A percentile compares a stretch with the other conserved stretches of the same genome.
These are phyloP conservation scores for Diospyros kaki DNA, from an alignment of 148 eudicot species.

Conservation along the genomic window DNA sequence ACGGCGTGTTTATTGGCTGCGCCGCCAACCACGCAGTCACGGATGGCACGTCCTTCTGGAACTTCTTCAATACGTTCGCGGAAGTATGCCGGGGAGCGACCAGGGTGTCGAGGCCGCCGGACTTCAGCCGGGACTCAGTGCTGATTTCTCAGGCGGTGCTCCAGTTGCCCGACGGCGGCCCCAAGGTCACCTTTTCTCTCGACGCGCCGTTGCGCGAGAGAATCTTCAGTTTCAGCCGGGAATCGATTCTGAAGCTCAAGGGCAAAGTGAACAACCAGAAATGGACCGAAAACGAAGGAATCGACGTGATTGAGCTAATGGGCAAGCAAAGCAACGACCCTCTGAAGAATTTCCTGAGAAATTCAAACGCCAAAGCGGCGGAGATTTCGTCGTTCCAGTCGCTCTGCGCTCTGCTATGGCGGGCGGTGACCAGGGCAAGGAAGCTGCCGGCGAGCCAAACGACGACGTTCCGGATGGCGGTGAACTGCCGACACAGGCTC, in stretches of 20 bases:
- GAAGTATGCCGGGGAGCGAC: conserved; percentile 44
- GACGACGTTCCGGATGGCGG: conserved; percentile 90
- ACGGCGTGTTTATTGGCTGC: conserved; percentile 68
- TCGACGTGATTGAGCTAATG: conserved; percentile 36
- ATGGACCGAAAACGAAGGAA: conserved; percentile 11
- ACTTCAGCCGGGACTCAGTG: conserved; percentile 52
- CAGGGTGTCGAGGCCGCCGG: conserved; percentile 35
- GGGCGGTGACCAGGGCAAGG: conserved; percentile 75
- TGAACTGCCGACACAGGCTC: conserved; percentile 71
- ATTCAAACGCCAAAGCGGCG: conserved; percentile 15
- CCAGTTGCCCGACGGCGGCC: conserved; percentile 54
- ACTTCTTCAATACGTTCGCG: conserved; percentile 72
- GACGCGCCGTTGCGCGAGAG: conserved; percentile 64
- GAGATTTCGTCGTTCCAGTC: conserved; percentile 86
- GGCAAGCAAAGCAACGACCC: conserved; percentile 67
- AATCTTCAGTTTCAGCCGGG: conserved; percentile 65
- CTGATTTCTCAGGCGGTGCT: conserved; percentile 53
- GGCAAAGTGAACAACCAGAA: conserved; percentile 39
- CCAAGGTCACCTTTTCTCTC: conserved; percentile 48
- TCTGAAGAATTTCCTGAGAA: conserved; percentile 25
- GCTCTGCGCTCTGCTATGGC: conserved; percentile 63
- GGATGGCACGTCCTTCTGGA: conserved; percentile 89
- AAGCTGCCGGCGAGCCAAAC: conserved; percentile 28
- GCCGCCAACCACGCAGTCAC: conserved; percentile 72
- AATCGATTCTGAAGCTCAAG: conserved; percentile 56